Percentiles rank a stretch among this genome's conserved stretches.
phyloP scores from a whole-genome alignment of 2,329 filamentous ascomycete species.

The Ophiocordyceps camponoti-leonardi region DNA sequence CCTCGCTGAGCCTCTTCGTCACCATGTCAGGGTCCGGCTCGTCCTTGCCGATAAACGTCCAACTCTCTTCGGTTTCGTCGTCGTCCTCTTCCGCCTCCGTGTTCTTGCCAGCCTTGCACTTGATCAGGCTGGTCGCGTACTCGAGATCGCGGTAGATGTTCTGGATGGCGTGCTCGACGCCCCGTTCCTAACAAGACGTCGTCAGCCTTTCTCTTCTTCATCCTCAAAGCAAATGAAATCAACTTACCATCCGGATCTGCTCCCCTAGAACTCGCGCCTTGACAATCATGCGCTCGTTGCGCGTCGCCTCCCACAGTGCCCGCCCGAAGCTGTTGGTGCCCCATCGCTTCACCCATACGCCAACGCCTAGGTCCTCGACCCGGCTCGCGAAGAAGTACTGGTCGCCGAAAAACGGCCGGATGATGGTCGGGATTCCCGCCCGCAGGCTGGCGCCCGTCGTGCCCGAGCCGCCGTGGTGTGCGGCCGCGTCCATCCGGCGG shows the following conservation, averaged over 20 bases:
- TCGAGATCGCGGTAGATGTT: constrained; percentile 89
- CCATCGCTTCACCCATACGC: constrained; percentile 75
- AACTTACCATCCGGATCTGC: constrained; percentile 60
- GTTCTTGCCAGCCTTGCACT: constrained; percentile 40
- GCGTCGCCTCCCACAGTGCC: constrained; percentile 80
- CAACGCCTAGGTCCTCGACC: constrained; percentile 86
- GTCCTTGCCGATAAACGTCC: constrained; percentile 66
- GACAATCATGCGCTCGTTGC: constrained; percentile 77
- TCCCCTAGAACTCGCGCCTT: constrained; percentile 72
- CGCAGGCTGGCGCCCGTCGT: constrained; percentile 88
- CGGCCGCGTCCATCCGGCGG: constrained; percentile 78
- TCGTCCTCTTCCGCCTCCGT: constrained; percentile 26
- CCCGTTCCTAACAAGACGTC: constrained; percentile 48
- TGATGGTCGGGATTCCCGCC: constrained; percentile 82
- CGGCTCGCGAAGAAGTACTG: constrained; percentile 90
- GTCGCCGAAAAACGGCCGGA: constrained; percentile 94
- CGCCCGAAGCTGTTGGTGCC: constrained; percentile 73
- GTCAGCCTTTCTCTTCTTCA: not conserved
- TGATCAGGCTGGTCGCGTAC: constrained; percentile 73
- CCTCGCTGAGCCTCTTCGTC: constrained; percentile 22
- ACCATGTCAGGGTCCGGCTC: constrained; percentile 26
- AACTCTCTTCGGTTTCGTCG: constrained; percentile 58
- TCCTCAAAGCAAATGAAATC: no score
- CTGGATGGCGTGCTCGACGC: constrained; percentile 79
- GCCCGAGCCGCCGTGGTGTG: constrained; percentile 86